Evolutionary conservation across 2,329 filamentous ascomycete species (phyloP).

Genomic region (Aureobasidium vineae): DNA sequence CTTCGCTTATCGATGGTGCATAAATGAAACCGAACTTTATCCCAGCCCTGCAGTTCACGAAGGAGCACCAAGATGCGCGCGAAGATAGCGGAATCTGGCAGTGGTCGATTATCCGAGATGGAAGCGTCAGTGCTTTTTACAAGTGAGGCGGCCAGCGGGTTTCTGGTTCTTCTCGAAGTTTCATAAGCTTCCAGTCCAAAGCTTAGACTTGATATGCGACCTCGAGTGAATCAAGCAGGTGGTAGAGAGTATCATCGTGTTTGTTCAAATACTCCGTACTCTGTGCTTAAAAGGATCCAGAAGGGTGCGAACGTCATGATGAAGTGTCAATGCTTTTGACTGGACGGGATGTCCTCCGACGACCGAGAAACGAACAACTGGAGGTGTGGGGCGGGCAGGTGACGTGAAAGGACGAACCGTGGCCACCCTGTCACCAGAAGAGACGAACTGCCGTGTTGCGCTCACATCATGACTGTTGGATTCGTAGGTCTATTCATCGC

Average conservation of each 20-base stretch:
- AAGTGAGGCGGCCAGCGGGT: background rate
- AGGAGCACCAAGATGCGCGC: background rate
- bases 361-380: background rate
- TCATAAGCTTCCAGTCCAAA: background rate
- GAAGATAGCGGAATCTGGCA: background rate
- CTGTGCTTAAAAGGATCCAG: background rate
- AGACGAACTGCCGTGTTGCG: background rate
- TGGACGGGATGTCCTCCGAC: background rate
- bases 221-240: background rate
- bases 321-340: background rate
- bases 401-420: background rate
- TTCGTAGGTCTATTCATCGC: background rate
- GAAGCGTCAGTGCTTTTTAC: background rate
- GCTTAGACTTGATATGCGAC: conserved; percentile 2
- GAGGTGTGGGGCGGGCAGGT: conserved; percentile 11
- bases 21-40: conserved; percentile 9
- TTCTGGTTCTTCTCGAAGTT: conserved; percentile 12
- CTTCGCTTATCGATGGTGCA: conserved; percentile 20
- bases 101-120: background rate
- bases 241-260: background rate
- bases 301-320: background rate
- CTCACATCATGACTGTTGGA: background rate
- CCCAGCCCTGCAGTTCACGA: conserved; percentile 11
- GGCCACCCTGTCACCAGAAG: background rate
- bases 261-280: background rate